Conservation (phyloP, 495 filamentous ascomycete species). For the Penicillium bovifimosum region DNA sequence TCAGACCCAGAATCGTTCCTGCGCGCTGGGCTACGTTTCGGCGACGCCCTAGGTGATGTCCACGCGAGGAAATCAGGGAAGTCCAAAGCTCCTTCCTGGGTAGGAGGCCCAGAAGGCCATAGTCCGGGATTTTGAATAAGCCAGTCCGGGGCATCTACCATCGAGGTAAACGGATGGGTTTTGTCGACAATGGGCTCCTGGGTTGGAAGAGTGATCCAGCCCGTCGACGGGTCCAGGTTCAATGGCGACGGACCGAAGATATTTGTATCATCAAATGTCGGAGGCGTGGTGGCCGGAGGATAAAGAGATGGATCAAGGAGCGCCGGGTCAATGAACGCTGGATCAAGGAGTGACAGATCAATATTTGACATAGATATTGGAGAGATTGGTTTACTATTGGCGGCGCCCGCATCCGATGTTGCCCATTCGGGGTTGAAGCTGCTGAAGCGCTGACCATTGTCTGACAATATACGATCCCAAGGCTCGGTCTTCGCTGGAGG, state of each 20-base stretch:
- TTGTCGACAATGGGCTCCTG: background rate
- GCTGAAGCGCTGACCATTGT: conserved; percentile 4
- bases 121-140: background rate
- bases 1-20: background rate
- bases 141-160: background rate
- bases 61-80: background rate
- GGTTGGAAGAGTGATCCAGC: background rate
- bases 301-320: background rate
- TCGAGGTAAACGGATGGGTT: background rate
- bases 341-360: background rate
- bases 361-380: background rate
- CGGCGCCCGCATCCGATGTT: background rate
- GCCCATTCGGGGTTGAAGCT: background rate
- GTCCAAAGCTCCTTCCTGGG: conserved; percentile 1
- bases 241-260: background rate
- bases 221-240: background rate
- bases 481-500: background rate
- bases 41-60: background rate
- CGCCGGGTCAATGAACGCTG: background rate
- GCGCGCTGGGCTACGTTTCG: too few species aligned
- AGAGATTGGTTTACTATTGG: background rate
- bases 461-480: conserved; percentile 2
- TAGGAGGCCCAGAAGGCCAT: background rate
- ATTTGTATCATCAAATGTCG: background rate
- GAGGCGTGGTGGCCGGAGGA: background rate